A percentile compares a stretch with the other conserved stretches of the same genome.
Conservation (phyloP, 1,139 yeast genomes). For the Saccharomyces hybrid region DNA sequence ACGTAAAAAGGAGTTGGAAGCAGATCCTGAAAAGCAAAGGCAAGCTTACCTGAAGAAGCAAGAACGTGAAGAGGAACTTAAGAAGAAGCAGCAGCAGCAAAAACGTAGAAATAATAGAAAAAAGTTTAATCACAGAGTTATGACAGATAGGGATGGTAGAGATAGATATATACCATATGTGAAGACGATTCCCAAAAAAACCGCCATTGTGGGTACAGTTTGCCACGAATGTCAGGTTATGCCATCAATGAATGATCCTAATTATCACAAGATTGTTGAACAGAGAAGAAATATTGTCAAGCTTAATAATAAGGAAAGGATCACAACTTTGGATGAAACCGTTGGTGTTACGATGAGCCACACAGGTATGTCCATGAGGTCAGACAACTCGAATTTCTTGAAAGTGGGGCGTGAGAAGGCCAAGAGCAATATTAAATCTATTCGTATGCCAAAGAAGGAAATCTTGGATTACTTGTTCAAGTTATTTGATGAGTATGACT, state of each 20-base stretch:
- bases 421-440: conserved; percentile 61
- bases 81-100: conserved; percentile 31
- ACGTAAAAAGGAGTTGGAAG: conserved; percentile 38
- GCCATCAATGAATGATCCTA: conserved; percentile 67
- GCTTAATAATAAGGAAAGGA: conserved; percentile 54
- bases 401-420: conserved; percentile 39
- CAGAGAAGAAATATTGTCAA: conserved; percentile 44
- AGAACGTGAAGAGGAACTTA: conserved; percentile 35
- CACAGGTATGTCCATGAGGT: conserved; percentile 72
- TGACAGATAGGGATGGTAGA: conserved; percentile 38
- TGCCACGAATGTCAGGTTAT: conserved; percentile 88
- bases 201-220: conserved; percentile 78
- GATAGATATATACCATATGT: conserved; percentile 60
- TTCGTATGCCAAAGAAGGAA: conserved; percentile 90
- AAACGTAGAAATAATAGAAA: conserved; percentile 30
- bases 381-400: conserved; percentile 60
- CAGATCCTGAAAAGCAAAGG: conserved; percentile 36
- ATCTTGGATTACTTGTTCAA: conserved; percentile 81
- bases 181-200: conserved; percentile 77
- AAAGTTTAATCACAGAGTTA: conserved; percentile 32
- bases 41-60: conserved; percentile 36
- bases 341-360: conserved; percentile 83
- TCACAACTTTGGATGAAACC: conserved; percentile 71
- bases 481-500: conserved; percentile 89
- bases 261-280: conserved; percentile 53